Conservation (phyloP, 129 eudicot species). For the Arctium minus region DNA sequence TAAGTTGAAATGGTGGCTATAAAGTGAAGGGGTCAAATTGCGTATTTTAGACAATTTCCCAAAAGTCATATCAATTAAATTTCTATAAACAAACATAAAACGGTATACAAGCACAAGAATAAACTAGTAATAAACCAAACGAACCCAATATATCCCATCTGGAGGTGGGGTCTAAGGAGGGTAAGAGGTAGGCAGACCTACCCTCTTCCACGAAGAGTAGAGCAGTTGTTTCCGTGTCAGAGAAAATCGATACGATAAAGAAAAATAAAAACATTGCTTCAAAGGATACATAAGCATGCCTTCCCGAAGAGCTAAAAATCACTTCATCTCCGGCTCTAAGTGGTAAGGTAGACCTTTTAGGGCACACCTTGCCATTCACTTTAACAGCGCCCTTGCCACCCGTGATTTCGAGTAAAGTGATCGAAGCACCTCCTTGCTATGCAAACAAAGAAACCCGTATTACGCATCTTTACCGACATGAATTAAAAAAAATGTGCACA, state of each 20-base stretch:
- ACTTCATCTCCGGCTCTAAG: slow-evolving; percentile 85
- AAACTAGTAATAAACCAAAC: not conserved
- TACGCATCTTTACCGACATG: not conserved
- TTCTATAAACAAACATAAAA: not conserved
- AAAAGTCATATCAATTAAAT: not conserved
- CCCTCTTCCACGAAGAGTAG: not conserved
- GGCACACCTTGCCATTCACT: slow-evolving; percentile 62
- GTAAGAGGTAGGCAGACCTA: no score
- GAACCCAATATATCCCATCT: not conserved
- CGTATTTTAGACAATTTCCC: no score
- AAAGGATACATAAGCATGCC: slow-evolving; percentile 93
- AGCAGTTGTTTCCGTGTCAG: not conserved
- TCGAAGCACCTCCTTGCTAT: slow-evolving; percentile 60
- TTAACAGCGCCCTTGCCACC: slow-evolving; percentile 81
- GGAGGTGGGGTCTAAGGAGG: no score
- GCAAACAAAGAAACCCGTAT: slow-evolving; percentile 7
- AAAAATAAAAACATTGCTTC: not conserved
- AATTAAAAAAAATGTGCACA: not conserved
- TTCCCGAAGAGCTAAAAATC: slow-evolving; percentile 67
- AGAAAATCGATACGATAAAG: not conserved
- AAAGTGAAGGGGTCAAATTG: no score
- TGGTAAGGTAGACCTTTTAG: slow-evolving; percentile 58
- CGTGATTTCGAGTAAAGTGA: slow-evolving; percentile 69
- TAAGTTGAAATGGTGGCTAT: no score
- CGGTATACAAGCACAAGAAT: not conserved